Evolutionary conservation across 345 rosid genomes (phyloP), one percentile per base, ranked within the genome.

Genomic region (Eucalyptus erythrocorys): DNA sequence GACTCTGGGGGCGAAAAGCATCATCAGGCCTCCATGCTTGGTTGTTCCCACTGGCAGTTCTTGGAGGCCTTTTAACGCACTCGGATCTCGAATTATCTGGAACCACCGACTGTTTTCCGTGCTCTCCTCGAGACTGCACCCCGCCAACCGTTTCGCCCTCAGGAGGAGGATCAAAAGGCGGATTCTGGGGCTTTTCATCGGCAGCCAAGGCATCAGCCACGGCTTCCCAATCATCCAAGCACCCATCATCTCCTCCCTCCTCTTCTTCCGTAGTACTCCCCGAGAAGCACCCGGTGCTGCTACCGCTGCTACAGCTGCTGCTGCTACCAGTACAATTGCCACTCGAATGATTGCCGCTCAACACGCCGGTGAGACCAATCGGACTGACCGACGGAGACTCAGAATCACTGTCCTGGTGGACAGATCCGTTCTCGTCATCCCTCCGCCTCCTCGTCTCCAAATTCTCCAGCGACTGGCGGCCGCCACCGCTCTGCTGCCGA

Each of bases 221-320:
- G 85, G 99, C 96, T 90, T 97, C 99, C 99, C 99, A 97, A 87
- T 97, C 98, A 88, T 97, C 99, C 93, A 96, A 92, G 90, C 98
- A 95, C 48, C 93, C 95, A 85, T 94, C 98, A 71, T 92, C 97
- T 21, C 90, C 97, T 81, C n/a, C 87, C 30, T 92, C 95, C n/a
- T 95, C 97, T 42, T 96, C 99, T 88, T 96, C 99, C 3, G 99
- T 93, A 45, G 96, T 95, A 91, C 92, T 92, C 86, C 98, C 99
- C 4, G 99, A 97, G 90, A 96, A 96, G 92, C 94, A 96, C 21
- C 96, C 99, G 21, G 94, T 95, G 80, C 96, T 94, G 92, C 99
- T 94, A 49, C 91, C 86, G 88, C 97, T 91, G 89, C 96, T 88
- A 42, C 89, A 87, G 53, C 88, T 88, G 79, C 89, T 96, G 90